Percentiles rank a stretch among this genome's conserved stretches.
Evolutionary conservation across 768 basidiomycete genomes (phyloP).

Genomic region (Phylloporus arenicola): DNA sequence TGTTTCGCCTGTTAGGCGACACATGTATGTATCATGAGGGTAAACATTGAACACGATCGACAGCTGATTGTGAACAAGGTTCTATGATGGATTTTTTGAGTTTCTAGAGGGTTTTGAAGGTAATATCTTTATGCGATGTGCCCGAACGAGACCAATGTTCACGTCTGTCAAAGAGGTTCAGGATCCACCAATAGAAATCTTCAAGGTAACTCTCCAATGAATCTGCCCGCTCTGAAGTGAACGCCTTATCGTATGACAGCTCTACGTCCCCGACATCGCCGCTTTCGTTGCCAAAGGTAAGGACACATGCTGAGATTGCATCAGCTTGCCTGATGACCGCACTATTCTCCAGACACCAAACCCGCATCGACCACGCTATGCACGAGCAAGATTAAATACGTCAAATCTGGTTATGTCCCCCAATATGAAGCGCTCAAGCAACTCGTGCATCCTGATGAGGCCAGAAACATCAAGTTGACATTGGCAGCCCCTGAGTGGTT

Average conservation of each 20-base stretch:
- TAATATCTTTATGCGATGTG: neutral
- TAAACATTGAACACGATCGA: neutral
- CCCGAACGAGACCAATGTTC: neutral
- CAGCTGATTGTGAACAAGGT: slow-evolving; percentile 14
- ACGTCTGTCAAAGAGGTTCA: slow-evolving; percentile 15
- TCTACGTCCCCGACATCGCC: slow-evolving; percentile 24
- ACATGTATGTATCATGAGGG: slow-evolving; percentile 18
- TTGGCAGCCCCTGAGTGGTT: slow-evolving; percentile 70
- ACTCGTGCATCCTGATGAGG: slow-evolving; percentile 56
- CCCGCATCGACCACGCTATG: slow-evolving; percentile 21
- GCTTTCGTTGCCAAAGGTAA: slow-evolving; percentile 19
- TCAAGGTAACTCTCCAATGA: slow-evolving; percentile 14
- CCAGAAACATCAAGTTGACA: slow-evolving; percentile 66
- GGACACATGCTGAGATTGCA: neutral
- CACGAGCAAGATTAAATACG: slow-evolving; percentile 60
- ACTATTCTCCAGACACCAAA: slow-evolving; percentile 12
- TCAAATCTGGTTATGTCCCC: slow-evolving; percentile 55
- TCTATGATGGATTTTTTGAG: slow-evolving; percentile 28
- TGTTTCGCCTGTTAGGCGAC: slow-evolving; percentile 10
- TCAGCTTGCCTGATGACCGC: neutral
- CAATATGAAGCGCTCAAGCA: slow-evolving; percentile 59
- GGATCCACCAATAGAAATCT: slow-evolving; percentile 23
- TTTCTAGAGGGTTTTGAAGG: slow-evolving; percentile 24
- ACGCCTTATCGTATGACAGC: slow-evolving; percentile 9
- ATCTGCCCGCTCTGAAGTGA: neutral